Conservation (phyloP, 495 filamentous ascomycete genomes). For the Staphylotrichum longicolle region DNA sequence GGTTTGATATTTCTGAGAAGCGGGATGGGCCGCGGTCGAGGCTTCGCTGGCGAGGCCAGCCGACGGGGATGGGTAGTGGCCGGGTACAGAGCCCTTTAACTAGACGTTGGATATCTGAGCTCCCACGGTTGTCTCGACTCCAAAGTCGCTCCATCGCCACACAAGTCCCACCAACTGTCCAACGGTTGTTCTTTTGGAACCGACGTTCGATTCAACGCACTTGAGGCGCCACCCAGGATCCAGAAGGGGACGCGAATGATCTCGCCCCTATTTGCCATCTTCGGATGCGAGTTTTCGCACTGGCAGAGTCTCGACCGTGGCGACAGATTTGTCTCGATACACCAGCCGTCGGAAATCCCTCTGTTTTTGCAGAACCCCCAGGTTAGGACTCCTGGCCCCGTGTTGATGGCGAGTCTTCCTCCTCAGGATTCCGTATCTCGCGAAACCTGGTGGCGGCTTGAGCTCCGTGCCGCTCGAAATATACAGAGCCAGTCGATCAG, state of each 20-base stretch:
- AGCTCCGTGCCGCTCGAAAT: background rate
- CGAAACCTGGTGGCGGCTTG: background rate
- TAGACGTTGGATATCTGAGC: background rate
- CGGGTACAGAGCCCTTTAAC: background rate
- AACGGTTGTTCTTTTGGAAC: too few species aligned
- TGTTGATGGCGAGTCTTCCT: conserved; percentile 7
- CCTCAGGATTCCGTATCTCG: background rate
- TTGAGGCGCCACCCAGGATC: too few species aligned
- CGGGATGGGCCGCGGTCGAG: background rate
- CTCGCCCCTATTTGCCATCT: too few species aligned
- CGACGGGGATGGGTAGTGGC: background rate
- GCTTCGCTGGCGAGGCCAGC: background rate
- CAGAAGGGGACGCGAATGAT: too few species aligned
- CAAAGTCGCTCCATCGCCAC: background rate
- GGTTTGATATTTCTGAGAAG: background rate
- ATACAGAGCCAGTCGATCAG: background rate
- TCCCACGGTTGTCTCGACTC: background rate
- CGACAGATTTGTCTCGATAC: background rate
- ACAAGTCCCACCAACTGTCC: too few species aligned
- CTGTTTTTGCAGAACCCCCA: background rate
- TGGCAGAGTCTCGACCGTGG: background rate
- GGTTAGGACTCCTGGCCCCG: background rate
- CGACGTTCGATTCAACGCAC: too few species aligned
- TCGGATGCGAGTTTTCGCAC: too few species aligned
- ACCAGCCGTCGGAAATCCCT: background rate